Percentiles rank a stretch among this genome's conserved stretches.
Conservation (phyloP, 2,329 filamentous ascomycete genomes). For the Hortaea werneckii region DNA sequence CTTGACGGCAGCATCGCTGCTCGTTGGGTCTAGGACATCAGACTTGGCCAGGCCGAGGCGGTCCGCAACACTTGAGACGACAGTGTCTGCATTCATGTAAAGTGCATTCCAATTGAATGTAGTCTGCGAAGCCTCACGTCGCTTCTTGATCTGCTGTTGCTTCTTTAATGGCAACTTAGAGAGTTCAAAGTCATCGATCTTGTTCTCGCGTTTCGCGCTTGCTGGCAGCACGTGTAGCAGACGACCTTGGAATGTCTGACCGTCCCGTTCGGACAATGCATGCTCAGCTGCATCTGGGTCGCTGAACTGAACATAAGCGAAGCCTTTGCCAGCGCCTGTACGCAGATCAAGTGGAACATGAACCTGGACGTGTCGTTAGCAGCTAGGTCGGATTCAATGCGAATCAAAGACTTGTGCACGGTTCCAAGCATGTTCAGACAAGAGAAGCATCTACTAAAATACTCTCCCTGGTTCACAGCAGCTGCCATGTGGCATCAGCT, state of each 20-base stretch:
- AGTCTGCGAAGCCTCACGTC: constrained; percentile 64
- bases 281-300: constrained; percentile 62
- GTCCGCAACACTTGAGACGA: constrained; percentile 79
- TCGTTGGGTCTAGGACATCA: constrained; percentile 89
- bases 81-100: constrained; percentile 93
- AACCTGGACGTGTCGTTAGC: constrained; percentile 46
- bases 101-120: constrained; percentile 98
- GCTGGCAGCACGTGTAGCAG: constrained; percentile 84
- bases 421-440: constrained; percentile 36
- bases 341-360: constrained; percentile 68
- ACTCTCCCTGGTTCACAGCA: constrained; percentile 84
- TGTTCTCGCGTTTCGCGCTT: constrained; percentile 67
- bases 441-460: constrained; percentile 99
- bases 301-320: constrained; percentile 73
- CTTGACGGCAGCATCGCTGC: constrained; percentile 85
- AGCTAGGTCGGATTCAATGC: too few species aligned
- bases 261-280: constrained; percentile 72
- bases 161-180: constrained; percentile 91
- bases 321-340: constrained; percentile 71
- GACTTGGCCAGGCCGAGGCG: constrained; percentile 84
- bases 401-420: too few species aligned
- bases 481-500: constrained; percentile 80
- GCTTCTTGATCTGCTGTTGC: constrained; percentile 81
- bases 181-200: constrained; percentile 77
- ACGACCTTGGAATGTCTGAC: constrained; percentile 82